phyloP scores from a whole-genome alignment of 768 basidiomycete genomes.

The Lentinus brumalis region DNA sequence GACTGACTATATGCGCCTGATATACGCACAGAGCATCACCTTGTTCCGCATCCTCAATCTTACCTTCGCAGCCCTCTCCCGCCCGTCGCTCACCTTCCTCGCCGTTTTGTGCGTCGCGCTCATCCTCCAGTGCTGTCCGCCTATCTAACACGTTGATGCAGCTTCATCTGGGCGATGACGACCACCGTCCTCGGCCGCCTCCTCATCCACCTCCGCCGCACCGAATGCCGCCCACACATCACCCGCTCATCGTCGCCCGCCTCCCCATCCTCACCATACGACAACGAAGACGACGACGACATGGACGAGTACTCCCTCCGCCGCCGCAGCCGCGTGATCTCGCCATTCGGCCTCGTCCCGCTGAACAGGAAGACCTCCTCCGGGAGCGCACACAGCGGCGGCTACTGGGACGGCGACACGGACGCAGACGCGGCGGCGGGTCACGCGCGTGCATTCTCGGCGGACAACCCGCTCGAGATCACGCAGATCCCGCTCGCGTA shows the following conservation, averaged over 20 bases:
- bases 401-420: neutral
- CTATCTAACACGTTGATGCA: neutral
- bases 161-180: conserved; percentile 39
- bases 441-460: neutral
- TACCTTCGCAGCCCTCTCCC: conserved; percentile 21
- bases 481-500: neutral
- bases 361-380: conserved; percentile 2
- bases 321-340: conserved; percentile 5
- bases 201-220: conserved; percentile 35
- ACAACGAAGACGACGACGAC: neutral
- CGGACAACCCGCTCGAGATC: neutral
- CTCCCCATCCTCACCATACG: neutral
- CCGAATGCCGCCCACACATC: conserved; percentile 20
- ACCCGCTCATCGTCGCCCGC: neutral
- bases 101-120: conserved; percentile 32
- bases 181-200: conserved; percentile 37
- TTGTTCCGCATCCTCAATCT: conserved; percentile 32
- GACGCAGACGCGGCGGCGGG: neutral
- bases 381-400: conserved; percentile 2
- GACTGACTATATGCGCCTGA: neutral
- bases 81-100: conserved; percentile 30
- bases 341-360: conserved; percentile 18
- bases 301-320: neutral
- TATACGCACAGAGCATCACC: conserved; percentile 30
- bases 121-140: neutral